Conservation (phyloP, 192 early-diverging fungal genomes). For the Coemansia sp. region DNA sequence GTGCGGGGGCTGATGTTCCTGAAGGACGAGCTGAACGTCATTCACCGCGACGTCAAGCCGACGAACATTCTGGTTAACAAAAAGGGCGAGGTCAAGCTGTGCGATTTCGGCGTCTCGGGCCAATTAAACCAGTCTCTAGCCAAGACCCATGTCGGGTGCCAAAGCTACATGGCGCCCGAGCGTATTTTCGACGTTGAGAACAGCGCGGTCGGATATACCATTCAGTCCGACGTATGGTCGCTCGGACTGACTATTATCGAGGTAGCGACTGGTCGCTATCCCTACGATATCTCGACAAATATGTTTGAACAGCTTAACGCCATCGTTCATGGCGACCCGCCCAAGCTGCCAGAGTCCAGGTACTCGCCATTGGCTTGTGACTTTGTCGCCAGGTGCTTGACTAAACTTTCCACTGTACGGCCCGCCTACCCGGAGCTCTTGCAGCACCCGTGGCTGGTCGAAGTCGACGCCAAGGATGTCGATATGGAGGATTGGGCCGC, state of each 20-base stretch:
- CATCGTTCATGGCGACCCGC: conserved; percentile 80
- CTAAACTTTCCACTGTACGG: conserved; percentile 68
- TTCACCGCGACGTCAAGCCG: conserved; percentile 96
- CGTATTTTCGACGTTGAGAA: conserved; percentile 64
- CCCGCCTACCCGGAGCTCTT: conserved; percentile 78
- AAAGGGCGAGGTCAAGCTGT: conserved; percentile 88
- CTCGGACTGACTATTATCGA: conserved; percentile 88
- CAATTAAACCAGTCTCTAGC: conserved; percentile 86
- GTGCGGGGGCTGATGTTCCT: conserved; percentile 81
- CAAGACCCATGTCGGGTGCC: conserved; percentile 91
- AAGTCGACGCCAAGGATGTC: conserved; percentile 62
- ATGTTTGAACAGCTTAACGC: conserved; percentile 88
- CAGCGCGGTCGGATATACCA: conserved; percentile 70
- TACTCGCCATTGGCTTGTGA: conserved; percentile 72
- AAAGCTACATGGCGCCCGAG: conserved; percentile 97
- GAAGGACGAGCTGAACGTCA: conserved; percentile 84
- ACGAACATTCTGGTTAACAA: conserved; percentile 90
- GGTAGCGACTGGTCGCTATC: conserved; percentile 76
- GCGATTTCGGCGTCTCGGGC: conserved; percentile 96
- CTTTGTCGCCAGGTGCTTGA: conserved; percentile 76
- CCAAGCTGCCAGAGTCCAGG: conserved; percentile 62
- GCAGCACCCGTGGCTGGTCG: conserved; percentile 74
- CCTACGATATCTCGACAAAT: conserved; percentile 69
- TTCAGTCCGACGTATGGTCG: conserved; percentile 93
- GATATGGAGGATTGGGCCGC: conserved; percentile 85